Percentiles rank a stretch among this genome's conserved stretches.
Conservation (phyloP, 2,329 filamentous ascomycete genomes). For the Fusarium sp. region DNA sequence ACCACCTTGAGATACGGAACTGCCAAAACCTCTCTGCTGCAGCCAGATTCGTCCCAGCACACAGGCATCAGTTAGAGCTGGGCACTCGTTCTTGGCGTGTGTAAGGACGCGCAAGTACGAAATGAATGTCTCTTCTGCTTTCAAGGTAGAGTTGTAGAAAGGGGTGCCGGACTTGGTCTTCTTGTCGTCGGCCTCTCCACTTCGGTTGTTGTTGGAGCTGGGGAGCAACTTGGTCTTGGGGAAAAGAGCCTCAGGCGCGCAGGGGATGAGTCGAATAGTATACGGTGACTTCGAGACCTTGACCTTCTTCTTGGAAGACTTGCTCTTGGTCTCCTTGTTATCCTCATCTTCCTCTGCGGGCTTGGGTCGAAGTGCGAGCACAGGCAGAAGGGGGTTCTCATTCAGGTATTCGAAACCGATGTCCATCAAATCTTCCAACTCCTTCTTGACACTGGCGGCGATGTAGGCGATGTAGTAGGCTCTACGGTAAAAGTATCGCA, state of each 20-base stretch:
- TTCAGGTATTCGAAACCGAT: slow-evolving; percentile 75
- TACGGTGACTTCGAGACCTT: slow-evolving; percentile 57
- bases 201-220: slow-evolving; percentile 76
- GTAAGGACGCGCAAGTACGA: slow-evolving; percentile 82
- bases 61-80: slow-evolving; percentile 84
- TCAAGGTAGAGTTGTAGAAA: slow-evolving; percentile 89
- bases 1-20: slow-evolving; percentile 78
- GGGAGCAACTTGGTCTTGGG: slow-evolving; percentile 77
- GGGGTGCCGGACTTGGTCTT: slow-evolving; percentile 70
- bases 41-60: slow-evolving; percentile 90
- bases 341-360: slow-evolving; percentile 36
- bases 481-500: slow-evolving; percentile 94
- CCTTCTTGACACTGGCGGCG: slow-evolving; percentile 74
- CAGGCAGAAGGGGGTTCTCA: slow-evolving; percentile 81
- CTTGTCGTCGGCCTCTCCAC: slow-evolving; percentile 58
- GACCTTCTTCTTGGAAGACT: slow-evolving; percentile 44
- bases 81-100: slow-evolving; percentile 74
- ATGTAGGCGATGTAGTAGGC: slow-evolving; percentile 91
- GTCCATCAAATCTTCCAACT: slow-evolving; percentile 65
- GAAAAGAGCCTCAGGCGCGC: slow-evolving; percentile 77
- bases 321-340: slow-evolving; percentile 27
- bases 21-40: slow-evolving; percentile 83
- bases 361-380: slow-evolving; percentile 63
- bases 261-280: slow-evolving; percentile 81
- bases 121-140: slow-evolving; percentile 79